These are phyloP conservation scores for Blepharisma stoltei DNA, from an alignment of 73 alveolate genomes.

Conservation along the genomic window DNA sequence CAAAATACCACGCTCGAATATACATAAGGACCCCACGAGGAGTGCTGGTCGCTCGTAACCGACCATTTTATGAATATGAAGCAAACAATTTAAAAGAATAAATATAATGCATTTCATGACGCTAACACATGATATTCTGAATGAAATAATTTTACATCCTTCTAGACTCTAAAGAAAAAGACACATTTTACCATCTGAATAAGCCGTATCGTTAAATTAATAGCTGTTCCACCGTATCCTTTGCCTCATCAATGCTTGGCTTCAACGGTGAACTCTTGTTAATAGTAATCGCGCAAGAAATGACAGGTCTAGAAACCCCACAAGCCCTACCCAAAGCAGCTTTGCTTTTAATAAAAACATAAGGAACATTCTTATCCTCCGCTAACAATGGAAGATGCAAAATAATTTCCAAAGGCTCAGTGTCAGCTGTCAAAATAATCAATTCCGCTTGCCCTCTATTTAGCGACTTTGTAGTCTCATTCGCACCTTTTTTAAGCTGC, in stretches of 20 bases:
- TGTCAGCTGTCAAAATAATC: conserved; percentile 99
- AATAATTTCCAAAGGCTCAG: conserved; percentile 99
- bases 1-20: no score
- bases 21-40: no score
- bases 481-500: conserved; percentile 98
- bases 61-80: no score
- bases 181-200: no score
- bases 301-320: conserved; percentile 97
- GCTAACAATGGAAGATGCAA: conserved; percentile 96
- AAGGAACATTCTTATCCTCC: conserved; percentile 98
- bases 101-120: no score
- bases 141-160: no score
- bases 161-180: no score
- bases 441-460: conserved; percentile 98
- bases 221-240: conserved; percentile 28
- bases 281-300: conserved; percentile 59
- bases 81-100: no score
- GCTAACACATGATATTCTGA: no score
- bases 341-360: conserved; percentile 96
- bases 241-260: conserved; percentile 30
- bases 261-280: conserved; percentile 10
- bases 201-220: neutral
- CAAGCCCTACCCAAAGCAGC: conserved; percentile 98
- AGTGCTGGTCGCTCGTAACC: no score
- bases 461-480: conserved; percentile 94